Conservation (phyloP, 1,284 basidiomycete species). For the Uromyces viciae-fabae region DNA sequence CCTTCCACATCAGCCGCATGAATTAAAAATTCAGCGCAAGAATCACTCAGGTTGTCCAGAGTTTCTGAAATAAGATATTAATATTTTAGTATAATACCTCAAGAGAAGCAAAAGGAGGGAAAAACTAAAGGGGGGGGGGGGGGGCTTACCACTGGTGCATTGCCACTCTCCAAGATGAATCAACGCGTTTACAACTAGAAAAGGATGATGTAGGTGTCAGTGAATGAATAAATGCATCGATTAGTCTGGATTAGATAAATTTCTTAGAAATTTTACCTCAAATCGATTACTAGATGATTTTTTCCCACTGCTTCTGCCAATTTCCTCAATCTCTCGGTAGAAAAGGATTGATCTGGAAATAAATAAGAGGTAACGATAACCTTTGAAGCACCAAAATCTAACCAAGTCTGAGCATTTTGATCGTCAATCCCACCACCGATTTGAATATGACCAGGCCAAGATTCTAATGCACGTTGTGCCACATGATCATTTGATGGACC, state of each 20-base stretch:
- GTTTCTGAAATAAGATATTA: constrained; percentile 60
- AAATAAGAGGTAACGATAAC: constrained; percentile 95
- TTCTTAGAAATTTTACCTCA: constrained; percentile 67
- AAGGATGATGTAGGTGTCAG: too few species aligned
- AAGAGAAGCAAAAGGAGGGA: background rate
- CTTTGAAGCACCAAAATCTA: constrained; percentile 85
- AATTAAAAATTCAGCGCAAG: constrained; percentile 90
- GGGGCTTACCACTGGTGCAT: constrained; percentile 96
- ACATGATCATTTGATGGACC: constrained; percentile 81
- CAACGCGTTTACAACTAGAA: constrained; percentile 79
- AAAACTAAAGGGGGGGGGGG: background rate
- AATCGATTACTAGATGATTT: constrained; percentile 87
- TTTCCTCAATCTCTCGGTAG: constrained; percentile 66
- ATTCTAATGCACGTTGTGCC: constrained; percentile 71
- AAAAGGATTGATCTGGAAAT: constrained; percentile 78
- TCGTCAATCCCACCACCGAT: constrained; percentile 88
- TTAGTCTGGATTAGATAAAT: background rate
- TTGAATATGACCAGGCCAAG: constrained; percentile 80
- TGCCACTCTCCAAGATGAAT: constrained; percentile 81
- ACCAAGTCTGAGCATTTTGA: constrained; percentile 76
- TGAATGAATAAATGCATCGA: too few species aligned
- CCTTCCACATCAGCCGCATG: constrained; percentile 99
- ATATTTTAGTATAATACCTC: constrained; percentile 46
- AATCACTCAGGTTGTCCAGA: constrained; percentile 66
- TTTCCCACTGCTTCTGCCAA: constrained; percentile 71